Evolutionary conservation across 2,329 filamentous ascomycete genomes (phyloP), one percentile per base, ranked within the genome.

Genomic region (Paracamarosporium sp.): DNA sequence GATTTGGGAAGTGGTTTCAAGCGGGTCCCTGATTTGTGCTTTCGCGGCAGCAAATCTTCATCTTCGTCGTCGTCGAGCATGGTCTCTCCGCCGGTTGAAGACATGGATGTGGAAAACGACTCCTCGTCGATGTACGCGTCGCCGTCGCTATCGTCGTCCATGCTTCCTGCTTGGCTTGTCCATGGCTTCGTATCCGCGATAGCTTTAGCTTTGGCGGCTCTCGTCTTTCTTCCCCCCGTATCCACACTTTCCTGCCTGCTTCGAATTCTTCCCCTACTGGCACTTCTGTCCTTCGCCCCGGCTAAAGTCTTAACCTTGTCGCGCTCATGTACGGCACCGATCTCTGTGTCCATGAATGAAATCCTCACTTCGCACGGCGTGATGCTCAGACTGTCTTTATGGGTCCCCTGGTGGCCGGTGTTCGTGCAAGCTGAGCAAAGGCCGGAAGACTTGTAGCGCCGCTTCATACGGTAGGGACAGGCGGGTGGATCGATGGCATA

Each of bases 391-490:
- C 38, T 50, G 17, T 28, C 45, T 50, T 36, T 55, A 28, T 35
- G 17, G 6, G 5, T 22, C 5, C 11, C 11, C 15, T 50, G 20
- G 31, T 25, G 15, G n/a, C 22, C 15, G 44, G 22, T 36, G 24
- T n/a, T 44, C 30, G 33, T 22, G 46, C 67, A 68, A 30, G 48
- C 59, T 27, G 47, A 46, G 24, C 67, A 70, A 5, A 48, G 8
- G 11, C 24, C 52, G 2, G 33, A 27, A 0, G 35, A 50, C 6
- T 54, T 56, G 5, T 55, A 33, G 24, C 30, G 33, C 31, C 63
- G 46, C 45, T 62, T 64, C 68, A 69, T 73, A 22, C 69, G 60
- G 8, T 61, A 62, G n/a, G 71, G 69, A 61, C 71, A 74, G 1
- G 41, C 30, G 1, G 33, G 24, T 8, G 68, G 67, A 11, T 59